A percentile compares a stretch with the other conserved stretches of the same genome.
phyloP scores from a whole-genome alignment of 192 early-diverging fungal species.

The Umbelopsis ramanniana region DNA sequence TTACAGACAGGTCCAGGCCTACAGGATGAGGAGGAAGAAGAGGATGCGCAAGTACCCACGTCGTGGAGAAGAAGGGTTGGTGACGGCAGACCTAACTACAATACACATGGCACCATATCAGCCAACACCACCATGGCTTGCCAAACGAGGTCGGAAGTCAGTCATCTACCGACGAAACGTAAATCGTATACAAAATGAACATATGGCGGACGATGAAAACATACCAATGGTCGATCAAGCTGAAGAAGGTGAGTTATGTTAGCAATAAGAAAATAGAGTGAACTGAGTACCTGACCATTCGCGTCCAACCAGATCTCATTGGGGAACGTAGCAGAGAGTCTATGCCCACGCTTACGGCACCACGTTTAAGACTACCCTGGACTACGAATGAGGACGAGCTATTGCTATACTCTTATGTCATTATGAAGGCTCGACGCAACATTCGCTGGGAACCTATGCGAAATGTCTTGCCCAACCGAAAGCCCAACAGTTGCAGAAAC shows the following conservation, averaged over 20 bases:
- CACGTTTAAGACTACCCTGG: background rate
- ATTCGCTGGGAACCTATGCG: constrained; percentile 5
- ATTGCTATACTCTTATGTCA: background rate
- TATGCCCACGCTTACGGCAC: background rate
- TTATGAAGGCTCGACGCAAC: background rate
- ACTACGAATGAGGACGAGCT: background rate
- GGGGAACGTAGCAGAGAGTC: too few relatives aligned
- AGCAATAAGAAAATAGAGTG: background rate
- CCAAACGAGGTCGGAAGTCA: background rate
- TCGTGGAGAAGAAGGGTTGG: background rate
- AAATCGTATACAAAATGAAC: background rate
- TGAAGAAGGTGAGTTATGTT: background rate
- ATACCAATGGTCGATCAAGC: background rate
- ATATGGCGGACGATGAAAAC: background rate
- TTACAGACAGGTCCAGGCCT: background rate
- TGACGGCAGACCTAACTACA: background rate
- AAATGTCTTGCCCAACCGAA: background rate
- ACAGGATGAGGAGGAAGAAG: background rate
- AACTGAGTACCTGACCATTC: too few relatives aligned
- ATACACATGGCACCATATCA: background rate
- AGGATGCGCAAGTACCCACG: background rate
- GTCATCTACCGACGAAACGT: background rate
- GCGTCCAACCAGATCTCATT: too few relatives aligned
- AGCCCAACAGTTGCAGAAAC: background rate
- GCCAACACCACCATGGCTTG: background rate